phyloP scores from a whole-genome alignment of 371 early-diverging fungal genomes.

The Blastocladiella emersonii region DNA sequence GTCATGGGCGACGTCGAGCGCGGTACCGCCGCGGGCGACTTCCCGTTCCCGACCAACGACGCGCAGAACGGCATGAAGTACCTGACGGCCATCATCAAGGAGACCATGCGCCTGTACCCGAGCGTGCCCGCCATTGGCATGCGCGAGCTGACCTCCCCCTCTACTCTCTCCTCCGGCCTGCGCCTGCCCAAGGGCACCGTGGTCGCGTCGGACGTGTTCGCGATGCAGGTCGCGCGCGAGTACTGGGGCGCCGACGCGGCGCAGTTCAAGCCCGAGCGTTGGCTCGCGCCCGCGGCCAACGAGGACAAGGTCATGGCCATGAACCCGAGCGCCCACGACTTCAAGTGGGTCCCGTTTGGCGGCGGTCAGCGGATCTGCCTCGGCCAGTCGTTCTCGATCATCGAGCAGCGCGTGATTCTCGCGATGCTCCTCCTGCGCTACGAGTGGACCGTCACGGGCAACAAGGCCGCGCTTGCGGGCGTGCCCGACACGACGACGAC shows the following conservation, averaged over 20 bases:
- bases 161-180: no score
- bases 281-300: constrained; percentile 11
- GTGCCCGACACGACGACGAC: neutral
- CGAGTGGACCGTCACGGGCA: neutral
- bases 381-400: constrained; percentile 4
- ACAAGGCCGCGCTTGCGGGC: neutral
- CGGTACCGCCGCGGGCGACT: neutral
- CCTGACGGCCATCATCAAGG: neutral
- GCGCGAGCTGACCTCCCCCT: no score
- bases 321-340: neutral
- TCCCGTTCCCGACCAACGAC: neutral
- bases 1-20: neutral
- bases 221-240: no score
- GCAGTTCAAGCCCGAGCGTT: constrained; percentile 45
- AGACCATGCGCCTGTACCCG: neutral
- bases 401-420: constrained; percentile 2
- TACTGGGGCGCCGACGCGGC: constrained; percentile 28
- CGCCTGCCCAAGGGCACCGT: no score
- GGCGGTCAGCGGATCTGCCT: constrained; percentile 5
- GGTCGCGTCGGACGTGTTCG: no score
- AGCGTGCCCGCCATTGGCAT: no score
- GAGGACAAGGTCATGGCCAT: no score
- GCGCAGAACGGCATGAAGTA: neutral
- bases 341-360: constrained; percentile 4
- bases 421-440: neutral